Conservation (phyloP, 371 early-diverging fungal genomes). For the Rhizopus arrhizus region DNA sequence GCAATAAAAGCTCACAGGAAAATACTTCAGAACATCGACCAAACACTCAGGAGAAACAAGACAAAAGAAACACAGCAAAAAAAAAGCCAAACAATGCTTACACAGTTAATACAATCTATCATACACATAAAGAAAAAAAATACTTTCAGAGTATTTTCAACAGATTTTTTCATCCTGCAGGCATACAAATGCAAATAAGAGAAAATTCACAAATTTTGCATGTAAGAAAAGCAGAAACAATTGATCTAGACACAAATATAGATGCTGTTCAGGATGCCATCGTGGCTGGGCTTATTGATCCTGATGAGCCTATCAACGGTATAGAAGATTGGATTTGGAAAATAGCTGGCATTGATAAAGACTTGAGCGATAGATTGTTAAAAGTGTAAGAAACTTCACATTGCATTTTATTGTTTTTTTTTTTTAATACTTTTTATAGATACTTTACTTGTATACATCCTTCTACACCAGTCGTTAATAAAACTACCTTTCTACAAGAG, state of each 20-base stretch:
- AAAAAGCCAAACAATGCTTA: too few relatives aligned
- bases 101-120: background rate
- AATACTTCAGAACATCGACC: background rate
- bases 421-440: slow-evolving; percentile 6
- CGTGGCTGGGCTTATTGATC: slow-evolving; percentile 6
- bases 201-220: slow-evolving; percentile 29
- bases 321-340: slow-evolving; percentile 30
- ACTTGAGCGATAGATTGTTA: slow-evolving; percentile 29
- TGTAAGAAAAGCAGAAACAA: slow-evolving; percentile 23
- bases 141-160: background rate
- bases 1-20: background rate
- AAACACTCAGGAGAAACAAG: too few relatives aligned
- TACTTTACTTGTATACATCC: slow-evolving; percentile 32
- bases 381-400: slow-evolving; percentile 22
- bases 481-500: slow-evolving; percentile 24
- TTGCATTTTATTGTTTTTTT: background rate
- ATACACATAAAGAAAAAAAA: background rate
- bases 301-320: slow-evolving; percentile 5
- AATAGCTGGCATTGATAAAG: slow-evolving; percentile 24
- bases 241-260: slow-evolving; percentile 11
- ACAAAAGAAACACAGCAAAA: too few relatives aligned
- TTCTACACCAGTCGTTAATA: slow-evolving; percentile 27
- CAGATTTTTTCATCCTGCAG: background rate
- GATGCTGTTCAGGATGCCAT: slow-evolving; percentile 13
- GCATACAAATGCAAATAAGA: slow-evolving; percentile 14